These are phyloP conservation scores for Theileria luwenshuni DNA, from an alignment of 169 alveolate species.

Conservation along the genomic window DNA sequence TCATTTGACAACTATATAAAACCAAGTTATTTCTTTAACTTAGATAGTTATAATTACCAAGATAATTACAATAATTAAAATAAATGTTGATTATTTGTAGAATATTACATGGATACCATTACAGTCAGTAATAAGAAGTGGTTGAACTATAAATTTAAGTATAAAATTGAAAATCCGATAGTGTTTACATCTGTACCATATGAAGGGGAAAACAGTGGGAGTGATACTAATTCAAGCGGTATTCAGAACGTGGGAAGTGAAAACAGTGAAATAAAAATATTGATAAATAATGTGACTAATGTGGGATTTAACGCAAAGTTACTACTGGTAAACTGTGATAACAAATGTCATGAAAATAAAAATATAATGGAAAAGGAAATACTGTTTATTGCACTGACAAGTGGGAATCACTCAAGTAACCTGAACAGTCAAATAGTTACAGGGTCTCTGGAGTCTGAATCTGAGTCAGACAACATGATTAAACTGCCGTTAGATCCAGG, in stretches of 20 bases:
- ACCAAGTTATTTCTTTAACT: conserved; percentile 13
- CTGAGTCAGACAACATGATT: not conserved
- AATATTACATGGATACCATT: conserved; percentile 29
- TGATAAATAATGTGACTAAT: conserved; percentile 17
- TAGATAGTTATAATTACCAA: not conserved
- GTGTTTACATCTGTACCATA: conserved; percentile 33
- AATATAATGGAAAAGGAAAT: not conserved
- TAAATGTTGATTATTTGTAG: conserved; percentile 10
- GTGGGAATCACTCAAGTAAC: conserved; percentile 52
- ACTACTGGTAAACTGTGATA: not conserved
- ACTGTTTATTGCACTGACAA: conserved; percentile 40
- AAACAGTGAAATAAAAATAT: not conserved
- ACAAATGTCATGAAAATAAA: not conserved
- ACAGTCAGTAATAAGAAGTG: conserved; percentile 13
- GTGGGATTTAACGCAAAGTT: not conserved
- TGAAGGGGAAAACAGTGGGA: not conserved
- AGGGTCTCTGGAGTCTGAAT: conserved; percentile 1
- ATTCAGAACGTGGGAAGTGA: too few relatives aligned
- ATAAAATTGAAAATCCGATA: conserved; percentile 45
- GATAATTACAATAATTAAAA: too few relatives aligned
- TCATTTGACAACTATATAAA: conserved; percentile 26
- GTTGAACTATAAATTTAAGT: conserved; percentile 20
- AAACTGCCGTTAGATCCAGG: conserved; percentile 55
- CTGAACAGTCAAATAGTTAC: conserved; percentile 9
- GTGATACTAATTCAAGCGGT: too few relatives aligned